Evolutionary conservation across 148 eudicot genomes (phyloP).

Genomic region (Fallopia convolvulus): DNA sequence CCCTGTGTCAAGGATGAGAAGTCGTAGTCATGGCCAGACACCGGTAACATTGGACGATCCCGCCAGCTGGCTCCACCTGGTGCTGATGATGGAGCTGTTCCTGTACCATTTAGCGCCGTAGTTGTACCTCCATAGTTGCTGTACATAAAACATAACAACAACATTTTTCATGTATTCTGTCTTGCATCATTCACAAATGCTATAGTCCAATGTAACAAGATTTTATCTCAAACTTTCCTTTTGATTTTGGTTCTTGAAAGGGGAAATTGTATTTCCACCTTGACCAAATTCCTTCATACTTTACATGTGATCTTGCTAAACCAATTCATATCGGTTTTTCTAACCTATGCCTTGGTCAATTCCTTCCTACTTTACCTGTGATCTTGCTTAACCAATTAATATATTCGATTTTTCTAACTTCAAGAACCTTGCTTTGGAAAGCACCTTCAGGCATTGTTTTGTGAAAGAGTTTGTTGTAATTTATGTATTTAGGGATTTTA

Average conservation of each 20-base stretch:
- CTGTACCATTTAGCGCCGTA: constrained; percentile 9
- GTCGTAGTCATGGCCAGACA: constrained; percentile 59
- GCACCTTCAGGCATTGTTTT: no score
- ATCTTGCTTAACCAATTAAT: neutral
- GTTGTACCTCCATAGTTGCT: constrained; percentile 1
- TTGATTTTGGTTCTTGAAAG: no score
- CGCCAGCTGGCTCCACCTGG: constrained; percentile 13
- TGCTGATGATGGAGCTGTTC: neutral
- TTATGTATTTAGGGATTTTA: no score
- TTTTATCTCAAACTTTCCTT: no score
- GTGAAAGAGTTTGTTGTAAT: no score
- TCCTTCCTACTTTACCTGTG: neutral
- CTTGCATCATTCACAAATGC: no score
- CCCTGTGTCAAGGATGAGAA: constrained; percentile 57
- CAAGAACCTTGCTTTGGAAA: no score
- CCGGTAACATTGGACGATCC: constrained; percentile 23
- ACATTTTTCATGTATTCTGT: no score
- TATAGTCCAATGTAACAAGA: no score
- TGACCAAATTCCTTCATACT: neutral
- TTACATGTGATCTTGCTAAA: neutral
- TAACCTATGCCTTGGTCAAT: neutral
- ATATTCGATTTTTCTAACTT: no score
- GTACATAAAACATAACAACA: neutral
- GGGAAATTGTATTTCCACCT: neutral
- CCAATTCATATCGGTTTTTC: neutral